Base-by-base conservation (phyloP, 2,329 filamentous ascomycete species). In the Simplicillium sp. region DNA sequence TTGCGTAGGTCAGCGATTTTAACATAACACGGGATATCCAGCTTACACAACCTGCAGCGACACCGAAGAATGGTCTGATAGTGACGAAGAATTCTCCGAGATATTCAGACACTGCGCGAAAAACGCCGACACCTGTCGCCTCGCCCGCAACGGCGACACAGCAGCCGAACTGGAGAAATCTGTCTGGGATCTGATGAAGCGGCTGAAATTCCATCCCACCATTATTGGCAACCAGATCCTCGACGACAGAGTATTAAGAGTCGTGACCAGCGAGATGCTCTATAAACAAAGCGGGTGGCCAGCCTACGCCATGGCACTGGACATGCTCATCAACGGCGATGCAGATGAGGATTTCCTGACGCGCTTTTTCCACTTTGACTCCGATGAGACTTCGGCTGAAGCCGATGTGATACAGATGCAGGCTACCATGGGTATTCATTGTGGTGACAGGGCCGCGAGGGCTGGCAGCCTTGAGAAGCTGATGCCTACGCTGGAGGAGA, bases 291-390 rank as follows among this genome's bases (percentile, higher is more conserved):
- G 49, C 37, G 49, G 48, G 17, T 71, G 71, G 48, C 55, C 54
- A 14, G 46, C 42, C 11, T 57, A 70, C 28, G 65, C 70, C 9
- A 37, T 46, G 2, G 56, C 62, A 6, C 46, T 73, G 6, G 53
- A 57, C 1, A 58, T 50, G 1, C 56, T 70, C 4, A 60, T 69
- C 38, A 29, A 39, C 3, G 56, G 62, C 3, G 56, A 73, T 15
- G 33, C n/a, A 15, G 33, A 34, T 15, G 8, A 8, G 7, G 33
- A 34, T 7, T 34, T 34, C n/a, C 14, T 34, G 33, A 15, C 16
- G 8, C 33, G 33, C 16, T 11, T 7, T 9, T 15, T 34, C 33
- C 12, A 15, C 8, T 7, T 34, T 9, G 33, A 45, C 29, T n/a
- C n/a, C n/a, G 34, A 40, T 4, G 20, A 32, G 4, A 17, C 40